These are phyloP conservation scores for Solanum ahanhuiri DNA, from an alignment of 257 asterid genomes.

Conservation along the genomic window DNA sequence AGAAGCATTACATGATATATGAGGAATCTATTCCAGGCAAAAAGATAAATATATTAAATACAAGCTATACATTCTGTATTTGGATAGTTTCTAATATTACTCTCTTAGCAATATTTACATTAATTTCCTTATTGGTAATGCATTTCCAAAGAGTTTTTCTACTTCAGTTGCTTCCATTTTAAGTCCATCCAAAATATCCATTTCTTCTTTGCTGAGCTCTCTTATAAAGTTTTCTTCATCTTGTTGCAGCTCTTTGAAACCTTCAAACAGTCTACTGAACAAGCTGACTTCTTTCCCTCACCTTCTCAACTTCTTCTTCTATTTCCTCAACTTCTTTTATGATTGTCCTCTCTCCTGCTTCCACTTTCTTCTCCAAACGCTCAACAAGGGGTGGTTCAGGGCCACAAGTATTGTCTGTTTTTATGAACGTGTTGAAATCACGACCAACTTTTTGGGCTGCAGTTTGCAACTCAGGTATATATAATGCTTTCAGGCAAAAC, in stretches of 20 bases:
- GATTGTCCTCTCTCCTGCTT: conserved; percentile 79
- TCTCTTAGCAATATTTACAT: conserved; percentile 19
- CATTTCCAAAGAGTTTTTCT: conserved; percentile 62
- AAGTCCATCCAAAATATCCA: conserved; percentile 59
- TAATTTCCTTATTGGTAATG: conserved; percentile 66
- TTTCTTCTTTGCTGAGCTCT: conserved; percentile 74
- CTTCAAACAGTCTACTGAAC: conserved; percentile 50
- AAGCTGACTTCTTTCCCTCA: conserved; percentile 46
- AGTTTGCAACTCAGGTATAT: conserved; percentile 40
- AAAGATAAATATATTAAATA: neutral
- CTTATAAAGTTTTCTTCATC: conserved; percentile 59
- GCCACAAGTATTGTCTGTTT: conserved; percentile 76
- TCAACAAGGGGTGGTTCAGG: conserved; percentile 91
- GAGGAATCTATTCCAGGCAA: neutral
- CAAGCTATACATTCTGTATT: neutral
- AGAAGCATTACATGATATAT: neutral
- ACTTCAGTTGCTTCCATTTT: conserved; percentile 82
- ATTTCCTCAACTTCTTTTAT: conserved; percentile 76
- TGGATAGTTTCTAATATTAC: neutral
- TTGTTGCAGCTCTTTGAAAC: conserved; percentile 58
- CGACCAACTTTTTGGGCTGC: conserved; percentile 76
- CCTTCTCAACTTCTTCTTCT: conserved; percentile 59
- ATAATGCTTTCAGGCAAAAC: conserved; percentile 69
- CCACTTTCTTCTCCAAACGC: conserved; percentile 88
- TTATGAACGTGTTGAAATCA: conserved; percentile 49